Base-by-base conservation (phyloP, 352 stramenopile species). In the Globisporangium sylvaticum region DNA sequence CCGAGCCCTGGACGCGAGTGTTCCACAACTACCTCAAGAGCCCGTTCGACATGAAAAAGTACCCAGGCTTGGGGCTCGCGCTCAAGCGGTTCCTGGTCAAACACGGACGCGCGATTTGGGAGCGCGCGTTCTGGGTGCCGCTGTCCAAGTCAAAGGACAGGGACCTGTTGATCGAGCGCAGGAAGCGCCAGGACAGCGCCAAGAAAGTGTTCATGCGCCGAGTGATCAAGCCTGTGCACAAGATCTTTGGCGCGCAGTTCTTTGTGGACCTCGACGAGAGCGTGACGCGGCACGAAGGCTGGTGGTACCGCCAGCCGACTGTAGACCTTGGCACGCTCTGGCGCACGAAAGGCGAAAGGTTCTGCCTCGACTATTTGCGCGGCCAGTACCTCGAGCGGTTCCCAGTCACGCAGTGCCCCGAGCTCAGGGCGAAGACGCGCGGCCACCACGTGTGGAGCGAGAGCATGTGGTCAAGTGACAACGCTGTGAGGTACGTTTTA, bases 101-200 rank as follows among this genome's bases (percentile, higher is more conserved):
- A 0, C 61, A 81, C 34, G 69, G 64, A 5, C 74, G 54, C 42
- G 75, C 75, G 22, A 58, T 78, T 12, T 81, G 75, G 75, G 72
- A 79, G 54, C 72, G 72, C 20, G 54, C 56, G 12, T 79, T 81
- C 50, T 81, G 75, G 75, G 2, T 66, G 12, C 72, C 75, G 9
- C 20, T 75, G 27, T 42, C 31, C n/a, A 39, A 31, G 9, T 29
- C 48, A 18, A 42, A 52, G 54, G 65, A 55, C 65, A 37, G 15
- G 24, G n/a, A 34, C 20, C 14, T 20, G 15, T 3, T 44, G 10
- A 18, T 27, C 7, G 22, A 32, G 29, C 58, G 73, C 20, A 58
- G 29, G 57, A 44, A 46, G 57, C 75, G 75, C 4, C 75, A 81
- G 52, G 22, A 31, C 3, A 76, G 60, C 24, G 63, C 70, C n/a